Evolutionary conservation across 139 green algal species (phyloP), one percentile per base, ranked within the genome.

Genomic region (Pleodorina starrii): DNA sequence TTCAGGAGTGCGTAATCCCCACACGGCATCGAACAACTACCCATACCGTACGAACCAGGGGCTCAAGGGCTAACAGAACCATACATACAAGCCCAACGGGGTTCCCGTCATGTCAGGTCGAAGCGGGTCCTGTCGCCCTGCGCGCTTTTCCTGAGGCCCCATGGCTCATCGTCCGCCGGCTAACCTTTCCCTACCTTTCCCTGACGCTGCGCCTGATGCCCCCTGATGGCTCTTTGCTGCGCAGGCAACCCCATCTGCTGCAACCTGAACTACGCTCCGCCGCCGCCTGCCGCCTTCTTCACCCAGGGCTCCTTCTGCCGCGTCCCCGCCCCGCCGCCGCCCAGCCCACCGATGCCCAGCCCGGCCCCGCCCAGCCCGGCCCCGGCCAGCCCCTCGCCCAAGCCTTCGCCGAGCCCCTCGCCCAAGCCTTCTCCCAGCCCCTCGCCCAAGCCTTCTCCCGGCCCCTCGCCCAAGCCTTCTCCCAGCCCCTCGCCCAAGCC

Each of bases 241-340:
- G 32, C 77, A 85, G 77, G 77, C 50, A 21, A 38, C 21, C 78
- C 78, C 9, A 14, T 85, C 6, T 85, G 78, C 78, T 85, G 78
- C 78, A 40, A 72, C 54, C 78, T 85, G 54, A 48, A 48, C 5
- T 85, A 85, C 38, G 29, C 43, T 3, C 36, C 51, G 9, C 78
- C 78, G 6, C 54, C 78, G 3, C 54, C 78, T 1, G 54, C 19
- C 10, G 54, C 51, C 54, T 85, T 73, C 66, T 75, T 75, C 66
- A 75, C 66, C 5, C 29, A 25, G 29, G 66, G 66, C 66, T 75
- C 66, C n/a, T 75, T 75, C 66, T 75, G 66, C 66, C 66, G 66
- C 10, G 66, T 75, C 19, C 66, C 66, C 35, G 66, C 66, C 19
- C 66, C 66, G 5, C 66, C 66, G 66, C 66, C 66, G 32, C 66